Base-by-base conservation (phyloP, 148 eudicot species). In the Mesembryanthemum crystallinum region DNA sequence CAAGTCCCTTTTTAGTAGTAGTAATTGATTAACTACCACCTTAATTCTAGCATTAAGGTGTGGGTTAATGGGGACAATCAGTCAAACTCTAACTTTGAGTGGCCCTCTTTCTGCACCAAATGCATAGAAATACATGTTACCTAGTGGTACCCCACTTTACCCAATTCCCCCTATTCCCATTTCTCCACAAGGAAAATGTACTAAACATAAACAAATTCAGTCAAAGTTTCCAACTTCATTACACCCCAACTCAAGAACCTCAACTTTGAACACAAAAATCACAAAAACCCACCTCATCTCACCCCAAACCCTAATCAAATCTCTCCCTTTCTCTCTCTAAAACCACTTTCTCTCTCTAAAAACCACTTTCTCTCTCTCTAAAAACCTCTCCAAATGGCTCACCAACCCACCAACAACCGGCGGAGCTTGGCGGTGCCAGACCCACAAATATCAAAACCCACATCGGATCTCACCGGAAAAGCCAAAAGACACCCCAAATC, bases 371-470 rank as follows among this genome's bases (percentile, higher is more conserved):
- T 25, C 54, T 69, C 62, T 55, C 60, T 45, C 29, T 29, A n/a
- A n/a, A n/a, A 37, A 43, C 32, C 71, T 60, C n/a, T 1, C 42
- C 39, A 70, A 13, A 83, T 86, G 86, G 78, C 85, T 11, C 82
- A 85, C 82, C 66, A 60, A 28, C 69, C 85, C 76, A 73, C 85
- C 76, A 73, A 60, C 49, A 67, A 82, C 76, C 68, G 83, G 85
- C 85, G 87, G 81, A 83, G 23, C 73, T 79, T 85, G 72, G 84
- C 83, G 78, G 32, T 84, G 20, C 76, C 73, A 75, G 76, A 66
- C 64, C 71, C 60, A 65, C 75, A 60, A 61, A 79, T 39, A n/a
- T 84, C 82, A 57, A 33, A 72, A 49, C 76, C 83, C 49, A 59
- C 27, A 18, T 71, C 74, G 72, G 85, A 82, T 83, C 85, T 86